Evolutionary conservation across 1,284 basidiomycete genomes (phyloP), one percentile per base, ranked within the genome.

Genomic region (Trichosporon asahii): DNA sequence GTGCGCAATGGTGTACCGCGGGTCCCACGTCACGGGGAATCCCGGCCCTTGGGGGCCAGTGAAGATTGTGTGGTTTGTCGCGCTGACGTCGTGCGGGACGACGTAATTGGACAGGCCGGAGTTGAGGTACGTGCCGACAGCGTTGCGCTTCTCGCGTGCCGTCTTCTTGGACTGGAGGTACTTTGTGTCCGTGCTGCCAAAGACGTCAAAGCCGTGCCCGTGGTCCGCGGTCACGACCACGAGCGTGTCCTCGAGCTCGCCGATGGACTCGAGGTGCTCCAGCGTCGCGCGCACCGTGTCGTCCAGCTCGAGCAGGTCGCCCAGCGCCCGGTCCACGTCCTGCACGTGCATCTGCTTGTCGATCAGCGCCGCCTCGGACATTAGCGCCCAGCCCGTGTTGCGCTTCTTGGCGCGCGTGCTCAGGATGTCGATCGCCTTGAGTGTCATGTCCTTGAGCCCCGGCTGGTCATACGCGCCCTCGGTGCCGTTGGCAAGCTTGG

Each of bases 291-390:
- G 77, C 53, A 85, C 69, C 5, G 84, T 84, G 74, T 84, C 80
- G 75, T 85, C 84, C 53, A 85, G 79, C 75, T 85, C 84, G 67
- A 85, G 80, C 8, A 85, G 78, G 63, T 85, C 85, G 12, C 84
- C 85, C 18, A 84, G 78, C 11, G 84, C 83, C 21, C 83, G 81
- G 69, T 84, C 80, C 57, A 84, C 79, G 70, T 83, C 82, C 66
- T 80, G 78, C 15, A 78, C 79, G 77, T 84, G 83, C 78, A 83
- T 80, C 77, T 82, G 76, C 76, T 85, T 84, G 80, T 84, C 84
- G 66, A 80, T 79, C 8, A 80, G 75, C 8, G 85, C 85, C 18
- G 85, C 85, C 75, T 85, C 85, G 40, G 78, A 80, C 83, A 85
- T 83, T 66, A 85, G 75, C 69, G 84, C 77, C 75, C 79, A 85